Conservation (phyloP, 805 yeast genomes). For the Lipomyces spencermartinsiae region DNA sequence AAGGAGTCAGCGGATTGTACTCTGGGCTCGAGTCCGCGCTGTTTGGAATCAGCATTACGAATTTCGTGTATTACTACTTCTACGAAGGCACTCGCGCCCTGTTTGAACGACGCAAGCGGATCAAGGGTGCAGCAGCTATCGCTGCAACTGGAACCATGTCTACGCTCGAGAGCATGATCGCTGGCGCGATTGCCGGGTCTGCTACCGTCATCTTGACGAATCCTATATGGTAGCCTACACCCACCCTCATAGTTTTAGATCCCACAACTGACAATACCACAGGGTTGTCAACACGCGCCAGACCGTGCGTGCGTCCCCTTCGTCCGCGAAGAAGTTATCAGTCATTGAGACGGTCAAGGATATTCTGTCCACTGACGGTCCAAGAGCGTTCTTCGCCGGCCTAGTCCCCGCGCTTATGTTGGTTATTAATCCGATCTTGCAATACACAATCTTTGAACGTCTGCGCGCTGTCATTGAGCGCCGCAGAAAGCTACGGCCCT, state of each 20-base stretch:
- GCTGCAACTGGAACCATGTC: constrained; percentile 51
- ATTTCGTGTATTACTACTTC: constrained; percentile 88
- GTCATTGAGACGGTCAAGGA: constrained; percentile 65
- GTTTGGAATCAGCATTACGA: constrained; percentile 83
- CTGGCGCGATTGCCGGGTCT: constrained; percentile 88
- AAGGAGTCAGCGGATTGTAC: constrained; percentile 74
- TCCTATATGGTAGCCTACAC: constrained; percentile 76
- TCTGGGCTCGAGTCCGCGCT: constrained; percentile 88
- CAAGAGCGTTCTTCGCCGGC: constrained; percentile 77
- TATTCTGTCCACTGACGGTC: constrained; percentile 74
- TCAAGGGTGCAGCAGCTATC: constrained; percentile 38
- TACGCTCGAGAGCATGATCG: constrained; percentile 70
- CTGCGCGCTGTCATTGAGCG: constrained; percentile 68
- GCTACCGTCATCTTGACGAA: constrained; percentile 81
- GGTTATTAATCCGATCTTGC: constrained; percentile 88
- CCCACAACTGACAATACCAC: not conserved
- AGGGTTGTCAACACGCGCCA: constrained; percentile 80
- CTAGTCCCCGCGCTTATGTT: constrained; percentile 84
- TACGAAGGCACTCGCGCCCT: constrained; percentile 67
- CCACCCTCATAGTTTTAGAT: not conserved
- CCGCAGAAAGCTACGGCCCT: constrained; percentile 62
- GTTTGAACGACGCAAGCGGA: constrained; percentile 35
- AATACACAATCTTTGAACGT: constrained; percentile 91
- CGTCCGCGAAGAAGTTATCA: constrained; percentile 47
- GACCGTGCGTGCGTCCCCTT: constrained; percentile 59